Percentiles rank a stretch among this genome's conserved stretches.
phyloP scores from a whole-genome alignment of 2,329 filamentous ascomycete species.

The Diplodia corticola region DNA sequence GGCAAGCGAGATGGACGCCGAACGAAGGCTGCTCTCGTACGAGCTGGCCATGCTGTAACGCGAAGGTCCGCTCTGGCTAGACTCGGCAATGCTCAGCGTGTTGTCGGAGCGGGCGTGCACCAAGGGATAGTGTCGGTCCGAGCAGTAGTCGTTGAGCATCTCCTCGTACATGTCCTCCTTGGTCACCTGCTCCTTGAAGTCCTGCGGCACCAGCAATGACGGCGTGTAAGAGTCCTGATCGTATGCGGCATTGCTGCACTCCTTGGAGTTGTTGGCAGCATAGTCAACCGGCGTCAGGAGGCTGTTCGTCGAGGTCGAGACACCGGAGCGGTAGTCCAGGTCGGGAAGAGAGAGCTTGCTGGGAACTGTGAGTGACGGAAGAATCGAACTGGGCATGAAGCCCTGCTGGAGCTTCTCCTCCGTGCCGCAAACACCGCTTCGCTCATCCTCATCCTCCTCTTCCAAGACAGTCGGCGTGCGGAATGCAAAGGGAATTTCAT shows the following conservation, averaged over 20 bases:
- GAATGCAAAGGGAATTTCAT: neutral
- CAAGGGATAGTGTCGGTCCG: constrained; percentile 51
- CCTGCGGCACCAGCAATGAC: constrained; percentile 37
- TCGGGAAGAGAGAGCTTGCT: constrained; percentile 36
- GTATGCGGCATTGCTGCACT: neutral
- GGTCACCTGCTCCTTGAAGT: constrained; percentile 35
- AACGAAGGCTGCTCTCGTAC: constrained; percentile 57
- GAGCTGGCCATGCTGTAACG: constrained; percentile 57
- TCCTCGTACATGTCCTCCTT: constrained; percentile 42
- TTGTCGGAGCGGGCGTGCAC: constrained; percentile 35
- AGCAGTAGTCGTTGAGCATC: constrained; percentile 44
- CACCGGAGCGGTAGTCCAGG: constrained; percentile 36
- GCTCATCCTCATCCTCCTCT: constrained; percentile 17
- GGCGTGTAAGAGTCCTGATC: constrained; percentile 38
- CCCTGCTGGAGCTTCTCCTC: constrained; percentile 16
- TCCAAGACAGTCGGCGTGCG: constrained; percentile 16
- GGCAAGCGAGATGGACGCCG: constrained; percentile 39
- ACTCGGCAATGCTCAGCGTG: constrained; percentile 41
- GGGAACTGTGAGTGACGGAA: constrained; percentile 33
- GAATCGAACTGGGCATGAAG: constrained; percentile 30
- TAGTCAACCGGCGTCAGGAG: constrained; percentile 19
- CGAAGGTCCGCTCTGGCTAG: constrained; percentile 51
- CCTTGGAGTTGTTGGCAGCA: constrained; percentile 3
- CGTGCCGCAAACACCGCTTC: neutral
- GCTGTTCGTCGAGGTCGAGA: constrained; percentile 35